phyloP scores from a whole-genome alignment of 352 stramenopile genomes.

The Aphanomyces cochlioides region DNA sequence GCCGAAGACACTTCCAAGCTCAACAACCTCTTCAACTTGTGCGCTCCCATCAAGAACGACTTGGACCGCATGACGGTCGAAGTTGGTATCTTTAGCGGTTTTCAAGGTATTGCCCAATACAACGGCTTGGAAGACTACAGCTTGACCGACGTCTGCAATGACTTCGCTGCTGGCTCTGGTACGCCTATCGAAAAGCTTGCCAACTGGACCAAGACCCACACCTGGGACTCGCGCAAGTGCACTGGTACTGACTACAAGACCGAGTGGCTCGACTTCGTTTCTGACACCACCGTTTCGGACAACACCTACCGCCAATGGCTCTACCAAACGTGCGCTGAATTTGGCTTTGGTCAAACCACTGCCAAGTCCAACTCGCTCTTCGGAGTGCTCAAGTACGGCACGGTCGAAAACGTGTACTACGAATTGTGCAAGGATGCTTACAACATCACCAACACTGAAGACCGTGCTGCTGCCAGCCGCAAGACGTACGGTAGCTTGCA shows the following conservation, averaged over 20 bases:
- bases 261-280: background rate
- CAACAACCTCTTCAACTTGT: constrained; percentile 4
- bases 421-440: constrained; percentile 66
- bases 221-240: background rate
- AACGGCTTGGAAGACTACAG: background rate
- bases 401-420: constrained; percentile 34
- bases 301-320: constrained; percentile 15
- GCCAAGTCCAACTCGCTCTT: constrained; percentile 17
- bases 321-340: constrained; percentile 29
- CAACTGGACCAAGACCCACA: background rate
- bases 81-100: background rate
- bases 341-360: constrained; percentile 19
- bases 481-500: constrained; percentile 65
- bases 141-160: background rate
- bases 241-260: background rate
- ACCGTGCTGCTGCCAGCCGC: constrained; percentile 51
- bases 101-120: background rate
- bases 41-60: background rate
- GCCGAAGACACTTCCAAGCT: constrained; percentile 1
- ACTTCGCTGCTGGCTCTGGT: background rate
- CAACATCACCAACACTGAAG: constrained; percentile 49
- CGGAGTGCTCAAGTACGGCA: constrained; percentile 2
- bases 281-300: background rate
- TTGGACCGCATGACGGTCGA: constrained; percentile 12
- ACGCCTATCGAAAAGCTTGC: constrained; percentile 13